Evolutionary conservation across 2,329 filamentous ascomycete species (phyloP), one percentile per base, ranked within the genome.

Genomic region (Epicoccum nigrum): DNA sequence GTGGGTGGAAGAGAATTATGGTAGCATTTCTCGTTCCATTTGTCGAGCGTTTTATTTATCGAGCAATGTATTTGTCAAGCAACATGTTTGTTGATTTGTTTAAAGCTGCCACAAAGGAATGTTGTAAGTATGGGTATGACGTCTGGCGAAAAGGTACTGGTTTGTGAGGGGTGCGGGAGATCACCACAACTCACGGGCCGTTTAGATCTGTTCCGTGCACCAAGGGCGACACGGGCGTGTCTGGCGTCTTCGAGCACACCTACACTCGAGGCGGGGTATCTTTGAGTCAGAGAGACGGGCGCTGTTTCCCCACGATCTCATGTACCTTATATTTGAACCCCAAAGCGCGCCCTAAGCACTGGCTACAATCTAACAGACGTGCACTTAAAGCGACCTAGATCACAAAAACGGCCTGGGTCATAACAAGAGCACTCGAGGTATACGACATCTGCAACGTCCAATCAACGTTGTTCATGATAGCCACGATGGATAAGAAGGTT

Each of bases 401-500:
- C n/a, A 15, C 15, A 15, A 15, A 15, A 13, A 27, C n/a, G 5
- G 17, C 11, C n/a, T n/a, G n/a, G n/a, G n/a, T n/a, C n/a, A n/a
- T n/a, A 19, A n/a, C n/a, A 13, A 13, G 21, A 11, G 21, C 30
- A 17, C 11, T 20, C 25, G 12, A 12, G 35, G n/a, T n/a, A 3
- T 13, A 25, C 17, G 17, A 28, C 20, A 21, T 9, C 13, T 8
- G 11, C 42, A 38, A 28, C 30, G n/a, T 21, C 27, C 20, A 4
- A 7, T 15, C 9, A 13, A 4, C 17, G 31, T 4, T 13, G 30
- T 7, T 13, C 7, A 43, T 17, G 35, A 11, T 25, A 17, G 2
- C 25, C n/a, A 56, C 38, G 3, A 64, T 64, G 62, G 56, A 64
- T 23, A 52, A 47, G 21, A 61, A 56, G 16, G 42, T 48, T 13